Base-by-base conservation (phyloP, 208 protist species). In the Phytomonas sp. region DNA sequence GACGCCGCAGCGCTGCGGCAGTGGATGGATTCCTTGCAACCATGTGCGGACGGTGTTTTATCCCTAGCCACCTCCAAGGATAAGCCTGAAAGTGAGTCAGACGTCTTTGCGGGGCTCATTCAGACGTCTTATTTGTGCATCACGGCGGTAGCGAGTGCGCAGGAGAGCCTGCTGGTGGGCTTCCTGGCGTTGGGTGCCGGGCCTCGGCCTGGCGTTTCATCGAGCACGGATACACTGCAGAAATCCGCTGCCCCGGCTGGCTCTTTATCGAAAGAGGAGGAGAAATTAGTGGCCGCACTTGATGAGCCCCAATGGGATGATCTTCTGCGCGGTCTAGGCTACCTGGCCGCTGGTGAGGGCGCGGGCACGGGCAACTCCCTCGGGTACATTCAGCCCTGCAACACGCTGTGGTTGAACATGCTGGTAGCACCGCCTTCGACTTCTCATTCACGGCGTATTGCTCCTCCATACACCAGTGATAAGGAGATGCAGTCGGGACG, bases 351-450 rank as follows among this genome's bases (percentile, higher is more conserved):
- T 59, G 69, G 40, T 26, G 32, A 63, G 45, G 16, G 49, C 16
- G 37, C 34, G 36, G 65, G 63, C 33, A 49, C 19, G 37, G 64
- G 42, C 29, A 42, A 62, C 0, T 26, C 16, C 1, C 64, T 68
- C 34, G 73, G 63, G 16, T 12, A 60, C 16, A 77, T 86, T 31
- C 7, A 29, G 36, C 76, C 80, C 29, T 79, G 72, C 66, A 92
- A 92, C 70, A 92, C 86, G 29, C 64, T 91, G 66, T 93, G 87
- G 87, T 67, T 92, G 32, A 87, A 83, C 67, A 78, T 86, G 71
- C 69, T 91, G 11, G 49, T 92, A 60, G 72, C 76, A 12, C 83
- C 84, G 0, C 76, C 29, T 78, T 69, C 67, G 23, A 72, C 31
- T 63, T 75, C 72, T 23, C 72, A 72, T 14, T 29, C 42, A 36